Base-by-base conservation (phyloP, 1,284 basidiomycete genomes). In the Naganishia liquefaciens region DNA sequence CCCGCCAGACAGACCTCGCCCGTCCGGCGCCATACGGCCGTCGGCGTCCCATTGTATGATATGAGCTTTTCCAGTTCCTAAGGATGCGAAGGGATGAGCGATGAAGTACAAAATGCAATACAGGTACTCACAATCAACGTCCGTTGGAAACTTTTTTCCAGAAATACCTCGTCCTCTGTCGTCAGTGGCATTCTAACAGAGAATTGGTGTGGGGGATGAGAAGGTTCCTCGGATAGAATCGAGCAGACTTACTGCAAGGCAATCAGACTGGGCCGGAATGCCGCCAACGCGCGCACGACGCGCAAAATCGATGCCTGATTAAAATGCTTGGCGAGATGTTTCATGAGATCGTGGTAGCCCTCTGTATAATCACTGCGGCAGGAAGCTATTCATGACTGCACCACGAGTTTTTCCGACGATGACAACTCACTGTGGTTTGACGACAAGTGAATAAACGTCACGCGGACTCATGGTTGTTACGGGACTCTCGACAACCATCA, bases 1-100 rank as follows among this genome's bases (percentile, higher is more conserved):
- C 94, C 93, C 50, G 95, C 95, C 49, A 96, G 87, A 74, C 92
- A 94, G 43, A 99, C 93, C 81, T 99, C 96, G 74, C 95, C 95
- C 19, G 96, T 99, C 54, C 95, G 84, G 37, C 95, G 87, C 95
- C 95, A 99, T 1, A 97, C 91, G n/a, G 96, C 93, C 0, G 95
- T 99, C 2, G 95, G 96, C n/a, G 96, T 99, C 5, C 95, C 96
- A 68, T 90, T 94, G 77, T 93, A 96, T 49, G 91, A 93, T 69
- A 99, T 95, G 68, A 98, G 84, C 79, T 97, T 97, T 77, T 97
- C 93, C 64, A 97, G 85, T 82, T 98, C 93, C 91, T 93, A 72
- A 17, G 33, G 42, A 46, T 33, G 42, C 53, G 62, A 58, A 53
- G 21, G 58, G 65, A 44, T 62, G 67, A 49, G 53, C 51, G 5